A percentile compares a stretch with the other conserved stretches of the same genome.
Conservation (phyloP, 768 basidiomycete species). For the Filobasidium floriforme region DNA sequence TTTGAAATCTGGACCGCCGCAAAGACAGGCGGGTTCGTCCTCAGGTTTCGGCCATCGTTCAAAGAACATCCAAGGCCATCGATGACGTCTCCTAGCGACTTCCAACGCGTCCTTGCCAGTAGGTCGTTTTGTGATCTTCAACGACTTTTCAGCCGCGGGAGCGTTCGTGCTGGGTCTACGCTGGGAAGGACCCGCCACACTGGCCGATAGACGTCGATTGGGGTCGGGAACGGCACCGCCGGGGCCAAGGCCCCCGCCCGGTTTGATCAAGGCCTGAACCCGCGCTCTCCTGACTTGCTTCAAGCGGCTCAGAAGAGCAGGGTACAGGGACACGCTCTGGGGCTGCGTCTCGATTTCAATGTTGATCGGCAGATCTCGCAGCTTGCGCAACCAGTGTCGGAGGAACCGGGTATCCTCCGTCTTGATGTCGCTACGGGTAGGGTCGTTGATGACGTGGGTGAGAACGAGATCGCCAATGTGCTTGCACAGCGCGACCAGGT, state of each 20-base stretch:
- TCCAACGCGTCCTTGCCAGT: not conserved
- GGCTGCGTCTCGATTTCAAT: slow-evolving; percentile 1
- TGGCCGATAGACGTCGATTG: no score
- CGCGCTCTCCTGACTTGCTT: slow-evolving; percentile 18
- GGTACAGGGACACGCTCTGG: slow-evolving; percentile 1
- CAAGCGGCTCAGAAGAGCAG: slow-evolving; percentile 27
- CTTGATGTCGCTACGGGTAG: slow-evolving; percentile 21
- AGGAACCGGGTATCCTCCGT: slow-evolving; percentile 15
- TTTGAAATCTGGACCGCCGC: no score
- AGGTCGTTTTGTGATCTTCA: not conserved
- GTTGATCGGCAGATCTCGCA: slow-evolving; percentile 15
- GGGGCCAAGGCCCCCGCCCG: not conserved
- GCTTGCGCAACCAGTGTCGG: slow-evolving; percentile 19
- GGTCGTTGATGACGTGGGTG: slow-evolving; percentile 31
- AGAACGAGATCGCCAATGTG: slow-evolving; percentile 26
- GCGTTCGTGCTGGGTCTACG: not conserved
- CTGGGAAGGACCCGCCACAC: not conserved
- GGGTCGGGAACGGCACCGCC: not conserved
- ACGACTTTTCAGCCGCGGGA: not conserved
- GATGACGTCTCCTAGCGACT: not conserved
- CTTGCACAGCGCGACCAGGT: slow-evolving; percentile 25
- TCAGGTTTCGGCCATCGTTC: not conserved
- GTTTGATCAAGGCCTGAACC: not conserved
- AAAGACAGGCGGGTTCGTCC: no score
- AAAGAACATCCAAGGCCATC: not conserved